Evolutionary conservation across 2,329 filamentous ascomycete species (phyloP).

Genomic region (Rutstroemia sp.): DNA sequence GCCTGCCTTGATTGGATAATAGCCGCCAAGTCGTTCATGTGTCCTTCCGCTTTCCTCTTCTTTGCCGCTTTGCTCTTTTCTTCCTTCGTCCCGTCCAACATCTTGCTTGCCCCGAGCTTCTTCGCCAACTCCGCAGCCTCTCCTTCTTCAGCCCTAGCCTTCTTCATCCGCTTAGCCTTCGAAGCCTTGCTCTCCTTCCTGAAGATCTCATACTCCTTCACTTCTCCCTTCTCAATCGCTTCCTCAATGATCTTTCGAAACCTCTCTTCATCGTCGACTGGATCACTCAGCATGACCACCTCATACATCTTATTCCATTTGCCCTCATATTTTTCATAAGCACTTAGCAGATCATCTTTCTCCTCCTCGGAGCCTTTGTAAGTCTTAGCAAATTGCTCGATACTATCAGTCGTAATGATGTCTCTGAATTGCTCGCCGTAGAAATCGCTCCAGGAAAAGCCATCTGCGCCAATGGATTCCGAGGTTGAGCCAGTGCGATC

Average conservation of each 20-base stretch:
- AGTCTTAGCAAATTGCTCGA: constrained; percentile 64
- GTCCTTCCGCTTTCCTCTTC: constrained; percentile 31
- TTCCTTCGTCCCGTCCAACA: constrained; percentile 40
- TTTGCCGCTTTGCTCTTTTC: constrained; percentile 44
- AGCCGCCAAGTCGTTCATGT: constrained; percentile 55
- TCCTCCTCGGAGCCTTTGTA: constrained; percentile 90
- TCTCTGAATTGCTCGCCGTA: constrained; percentile 79
- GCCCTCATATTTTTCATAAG: constrained; percentile 68
- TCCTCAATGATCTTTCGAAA: constrained; percentile 75
- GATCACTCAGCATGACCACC: constrained; percentile 77
- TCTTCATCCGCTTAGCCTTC: constrained; percentile 49
- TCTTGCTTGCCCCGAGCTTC: constrained; percentile 65
- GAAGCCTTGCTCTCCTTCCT: constrained; percentile 63
- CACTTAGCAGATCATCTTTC: constrained; percentile 64
- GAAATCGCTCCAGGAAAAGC: constrained; percentile 86
- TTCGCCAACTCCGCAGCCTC: constrained; percentile 72
- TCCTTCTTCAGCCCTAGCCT: constrained; percentile 51
- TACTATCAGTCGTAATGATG: constrained; percentile 64
- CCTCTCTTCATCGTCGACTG: constrained; percentile 75
- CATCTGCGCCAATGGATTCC: constrained; percentile 71
- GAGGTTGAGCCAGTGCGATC: constrained; percentile 85
- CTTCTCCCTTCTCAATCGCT: constrained; percentile 64
- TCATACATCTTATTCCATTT: constrained; percentile 73
- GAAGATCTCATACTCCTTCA: constrained; percentile 62
- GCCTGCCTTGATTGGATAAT: constrained; percentile 68